Evolutionary conservation across 2,329 filamentous ascomycete species (phyloP), one percentile per base, ranked within the genome.

Genomic region (Lasiodiplodia gonubiensis): DNA sequence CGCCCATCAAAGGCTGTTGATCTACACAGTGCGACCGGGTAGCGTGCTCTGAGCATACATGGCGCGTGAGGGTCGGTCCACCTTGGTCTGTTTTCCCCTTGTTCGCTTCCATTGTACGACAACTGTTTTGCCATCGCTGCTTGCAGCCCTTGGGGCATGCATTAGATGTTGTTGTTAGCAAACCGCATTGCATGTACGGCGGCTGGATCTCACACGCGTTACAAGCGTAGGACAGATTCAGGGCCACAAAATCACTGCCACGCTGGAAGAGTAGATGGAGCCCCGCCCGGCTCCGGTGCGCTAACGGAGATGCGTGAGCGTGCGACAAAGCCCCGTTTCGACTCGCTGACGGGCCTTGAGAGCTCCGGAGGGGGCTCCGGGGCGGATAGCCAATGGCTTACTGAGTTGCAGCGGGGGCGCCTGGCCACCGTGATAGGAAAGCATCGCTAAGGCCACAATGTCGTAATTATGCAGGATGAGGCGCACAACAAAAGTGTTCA

Each of bases 201-300:
- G 33, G 7, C 25, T 35, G 6, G 23, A 49, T 21, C 42, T 49
- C 18, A 18, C 42, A 7, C 11, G 37, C 27, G 25, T 61, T 48
- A 16, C 39, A 11, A 25, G 3, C 42, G 55, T 25, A 48, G 27
- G 25, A 49, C 4, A 48, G 16, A 48, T 33, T 4, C 5, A 42
- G 42, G 33, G 27, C 57, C 39, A 57, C 53, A 25, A n/a, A 18
- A 57, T 39, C 33, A 57, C n/a, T 57, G 53, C 53, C 53, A 57
- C 53, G 53, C 53, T 57, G 4, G 30, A 7, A 30, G 30, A 7
- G 16, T 30, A 33, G 30, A 4, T 30, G 10, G 27, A 54, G 11
- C 18, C 52, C 52, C 30, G 18, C 52, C 42, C 18, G 10, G 16
- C 23, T 21, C 25, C n/a, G 16, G n/a, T 14, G 52, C 52, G 27